Conservation (phyloP, 1,284 basidiomycete genomes). For the Pseudozyma thailandica region DNA sequence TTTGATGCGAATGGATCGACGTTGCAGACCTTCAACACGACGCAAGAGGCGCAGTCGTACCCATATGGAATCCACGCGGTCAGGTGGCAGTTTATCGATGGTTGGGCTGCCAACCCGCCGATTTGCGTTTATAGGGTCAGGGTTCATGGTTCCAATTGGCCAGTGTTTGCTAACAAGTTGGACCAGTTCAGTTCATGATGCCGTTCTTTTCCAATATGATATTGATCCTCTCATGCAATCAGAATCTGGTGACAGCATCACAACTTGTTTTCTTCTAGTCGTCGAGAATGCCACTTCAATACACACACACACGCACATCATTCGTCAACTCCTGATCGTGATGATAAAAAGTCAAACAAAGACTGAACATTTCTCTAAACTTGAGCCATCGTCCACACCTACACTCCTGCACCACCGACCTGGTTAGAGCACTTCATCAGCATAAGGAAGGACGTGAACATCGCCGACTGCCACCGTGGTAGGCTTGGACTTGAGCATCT, state of each 20-base stretch:
- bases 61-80: constrained; percentile 30
- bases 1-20: constrained; percentile 36
- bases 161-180: constrained; percentile 13
- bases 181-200: not conserved
- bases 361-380: too few species aligned
- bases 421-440: constrained; percentile 62
- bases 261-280: too few species aligned
- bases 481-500: constrained; percentile 65
- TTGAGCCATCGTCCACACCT: too few species aligned
- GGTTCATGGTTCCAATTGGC: constrained; percentile 32
- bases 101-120: constrained; percentile 29
- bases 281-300: too few species aligned
- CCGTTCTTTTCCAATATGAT: too few species aligned
- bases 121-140: constrained; percentile 37
- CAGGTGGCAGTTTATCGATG: constrained; percentile 41
- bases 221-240: too few species aligned
- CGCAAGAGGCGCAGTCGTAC: constrained; percentile 25
- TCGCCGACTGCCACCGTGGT: constrained; percentile 65
- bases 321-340: too few species aligned
- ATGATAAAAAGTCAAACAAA: too few species aligned
- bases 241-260: too few species aligned
- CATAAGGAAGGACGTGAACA: constrained; percentile 64
- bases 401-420: too few species aligned
- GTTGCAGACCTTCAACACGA: constrained; percentile 34
- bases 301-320: too few species aligned